These are phyloP conservation scores for Mortierella sp. DNA, from an alignment of 371 early-diverging fungal species.

Conservation along the genomic window DNA sequence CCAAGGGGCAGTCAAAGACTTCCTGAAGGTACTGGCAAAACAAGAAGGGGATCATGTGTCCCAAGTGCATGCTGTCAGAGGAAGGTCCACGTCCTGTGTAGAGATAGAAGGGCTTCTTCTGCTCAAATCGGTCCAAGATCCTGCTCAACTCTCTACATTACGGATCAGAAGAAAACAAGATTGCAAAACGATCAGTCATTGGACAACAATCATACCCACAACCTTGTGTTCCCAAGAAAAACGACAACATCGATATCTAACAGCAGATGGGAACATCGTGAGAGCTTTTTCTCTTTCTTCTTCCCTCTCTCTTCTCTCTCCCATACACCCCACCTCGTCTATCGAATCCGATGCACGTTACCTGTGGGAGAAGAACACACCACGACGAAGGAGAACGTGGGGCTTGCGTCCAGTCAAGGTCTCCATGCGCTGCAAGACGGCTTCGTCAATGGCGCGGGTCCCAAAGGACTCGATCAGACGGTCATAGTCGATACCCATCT, in stretches of 20 bases:
- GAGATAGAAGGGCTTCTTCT: slow-evolving; percentile 97
- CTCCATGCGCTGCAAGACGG: slow-evolving; percentile 87
- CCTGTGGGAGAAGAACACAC: slow-evolving; percentile 99
- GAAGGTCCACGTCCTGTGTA: slow-evolving; percentile 99
- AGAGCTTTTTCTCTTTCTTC: neutral
- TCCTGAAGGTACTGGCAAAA: slow-evolving; percentile 99
- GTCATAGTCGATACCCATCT: slow-evolving; percentile 96
- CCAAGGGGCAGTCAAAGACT: slow-evolving; percentile 96
- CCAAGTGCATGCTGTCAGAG: slow-evolving; percentile 97
- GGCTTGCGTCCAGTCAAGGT: slow-evolving; percentile 87
- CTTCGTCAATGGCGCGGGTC: slow-evolving; percentile 87
- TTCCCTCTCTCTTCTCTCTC: neutral
- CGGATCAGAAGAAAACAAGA: slow-evolving; percentile 2
- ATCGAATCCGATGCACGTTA: slow-evolving; percentile 25
- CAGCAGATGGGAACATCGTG: neutral
- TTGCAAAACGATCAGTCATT: neutral
- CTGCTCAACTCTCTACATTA: slow-evolving; percentile 90
- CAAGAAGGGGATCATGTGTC: slow-evolving; percentile 99
- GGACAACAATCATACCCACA: neutral
- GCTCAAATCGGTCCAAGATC: slow-evolving; percentile 93
- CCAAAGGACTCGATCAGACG: slow-evolving; percentile 97
- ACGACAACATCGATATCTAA: neutral
- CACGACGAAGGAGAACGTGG: slow-evolving; percentile 94
- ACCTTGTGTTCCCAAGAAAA: neutral
- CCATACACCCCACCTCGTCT: neutral